Conservation (phyloP, 2,329 filamentous ascomycete genomes). For the Xylariaceae sp. region DNA sequence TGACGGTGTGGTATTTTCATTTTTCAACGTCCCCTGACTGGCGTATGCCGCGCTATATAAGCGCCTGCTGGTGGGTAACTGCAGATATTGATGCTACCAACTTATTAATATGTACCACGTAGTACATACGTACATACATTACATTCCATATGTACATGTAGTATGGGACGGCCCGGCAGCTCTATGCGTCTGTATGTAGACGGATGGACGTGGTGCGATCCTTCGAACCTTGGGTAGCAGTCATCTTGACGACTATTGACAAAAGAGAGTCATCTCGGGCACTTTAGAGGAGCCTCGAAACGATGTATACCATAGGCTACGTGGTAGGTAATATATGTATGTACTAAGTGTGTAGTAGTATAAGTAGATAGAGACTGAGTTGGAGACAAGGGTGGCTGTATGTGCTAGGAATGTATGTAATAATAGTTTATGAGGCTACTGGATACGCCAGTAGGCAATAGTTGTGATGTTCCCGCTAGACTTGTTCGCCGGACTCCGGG, state of each 20-base stretch:
- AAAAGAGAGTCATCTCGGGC: not conserved
- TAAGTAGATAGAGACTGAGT: no score
- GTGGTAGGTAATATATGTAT: no score
- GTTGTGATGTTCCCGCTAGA: no score
- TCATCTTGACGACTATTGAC: not conserved
- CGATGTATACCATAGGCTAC: no score
- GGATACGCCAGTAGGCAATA: no score
- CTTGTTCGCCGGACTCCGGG: not conserved
- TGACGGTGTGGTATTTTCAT: slow-evolving; percentile 16
- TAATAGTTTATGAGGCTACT: no score
- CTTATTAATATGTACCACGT: slow-evolving; percentile 6
- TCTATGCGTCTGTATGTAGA: no score
- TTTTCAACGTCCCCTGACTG: slow-evolving; percentile 9
- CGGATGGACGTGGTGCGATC: slow-evolving; percentile 6
- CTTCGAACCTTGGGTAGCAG: not conserved
- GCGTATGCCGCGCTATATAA: slow-evolving; percentile 11
- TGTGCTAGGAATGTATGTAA: no score
- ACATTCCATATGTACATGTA: slow-evolving; percentile 1
- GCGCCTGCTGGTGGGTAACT: slow-evolving; percentile 13
- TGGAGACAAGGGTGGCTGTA: no score
- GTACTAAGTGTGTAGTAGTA: no score
- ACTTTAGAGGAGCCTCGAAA: no score
- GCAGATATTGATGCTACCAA: slow-evolving; percentile 7
- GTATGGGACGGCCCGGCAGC: slow-evolving; percentile 21
- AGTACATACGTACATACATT: not conserved